These are phyloP conservation scores for Cryomyces minteri DNA, from an alignment of 495 filamentous ascomycete genomes.

Conservation along the genomic window DNA sequence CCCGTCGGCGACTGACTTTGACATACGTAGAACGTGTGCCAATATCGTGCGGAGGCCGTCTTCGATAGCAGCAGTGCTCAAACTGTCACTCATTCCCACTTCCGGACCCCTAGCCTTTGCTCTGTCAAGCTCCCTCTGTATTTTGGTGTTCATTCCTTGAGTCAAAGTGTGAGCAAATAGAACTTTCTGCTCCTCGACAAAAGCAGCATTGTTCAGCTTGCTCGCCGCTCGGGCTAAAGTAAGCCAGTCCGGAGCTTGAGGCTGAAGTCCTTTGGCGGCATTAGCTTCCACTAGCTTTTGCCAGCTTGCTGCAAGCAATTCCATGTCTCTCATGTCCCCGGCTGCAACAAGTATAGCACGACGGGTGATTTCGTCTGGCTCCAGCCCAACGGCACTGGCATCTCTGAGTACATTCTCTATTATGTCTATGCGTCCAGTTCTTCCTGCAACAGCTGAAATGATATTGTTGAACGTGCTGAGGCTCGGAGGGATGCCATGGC, in stretches of 20 bases:
- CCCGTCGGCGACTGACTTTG: neutral
- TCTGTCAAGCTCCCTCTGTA: neutral
- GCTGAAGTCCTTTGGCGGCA: neutral
- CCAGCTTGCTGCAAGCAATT: constrained; percentile 10
- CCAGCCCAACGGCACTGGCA: constrained; percentile 9
- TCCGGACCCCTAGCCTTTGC: neutral
- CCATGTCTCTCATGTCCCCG: constrained; percentile 13
- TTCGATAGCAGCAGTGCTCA: neutral
- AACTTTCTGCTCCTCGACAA: constrained; percentile 1
- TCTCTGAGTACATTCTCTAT: constrained; percentile 15
- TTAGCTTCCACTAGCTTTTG: constrained; percentile 1
- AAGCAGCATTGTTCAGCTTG: neutral
- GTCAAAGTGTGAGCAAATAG: neutral
- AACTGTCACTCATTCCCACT: neutral
- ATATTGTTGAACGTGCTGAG: constrained; percentile 20
- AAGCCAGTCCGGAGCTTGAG: constrained; percentile 4
- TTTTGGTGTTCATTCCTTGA: neutral
- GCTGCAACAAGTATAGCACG: constrained; percentile 18
- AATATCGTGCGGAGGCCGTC: neutral
- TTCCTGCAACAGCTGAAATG: constrained; percentile 19
- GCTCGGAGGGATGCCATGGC: constrained; percentile 7
- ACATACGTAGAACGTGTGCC: neutral
- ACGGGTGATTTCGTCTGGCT: constrained; percentile 16
- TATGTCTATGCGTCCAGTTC: constrained; percentile 13
- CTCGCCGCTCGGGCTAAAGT: constrained; percentile 5